Conservation (phyloP, 208 protist species). For the Leishmania mexicana region DNA sequence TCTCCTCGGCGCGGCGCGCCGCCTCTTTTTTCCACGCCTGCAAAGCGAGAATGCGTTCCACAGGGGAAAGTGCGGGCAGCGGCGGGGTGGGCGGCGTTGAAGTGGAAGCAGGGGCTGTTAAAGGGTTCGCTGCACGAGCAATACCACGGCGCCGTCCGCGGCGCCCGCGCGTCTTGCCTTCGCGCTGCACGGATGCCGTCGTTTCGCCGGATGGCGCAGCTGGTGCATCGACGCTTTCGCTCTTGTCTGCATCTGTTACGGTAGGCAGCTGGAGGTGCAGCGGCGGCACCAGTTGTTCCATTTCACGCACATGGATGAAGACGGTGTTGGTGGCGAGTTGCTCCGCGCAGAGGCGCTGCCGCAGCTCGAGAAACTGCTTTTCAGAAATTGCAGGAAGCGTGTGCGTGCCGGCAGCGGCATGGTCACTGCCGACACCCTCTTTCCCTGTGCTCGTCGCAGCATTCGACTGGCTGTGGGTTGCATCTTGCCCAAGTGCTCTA, state of each 20-base stretch:
- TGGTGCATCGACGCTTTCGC: background rate
- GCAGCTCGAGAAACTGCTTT: slow-evolving; percentile 37
- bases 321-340: slow-evolving; percentile 67
- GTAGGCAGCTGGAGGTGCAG: slow-evolving; percentile 39
- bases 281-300: slow-evolving; percentile 81
- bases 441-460: background rate
- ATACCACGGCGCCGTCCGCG: slow-evolving; percentile 15
- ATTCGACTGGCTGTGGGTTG: background rate
- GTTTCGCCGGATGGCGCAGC: background rate
- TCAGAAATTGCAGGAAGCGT: slow-evolving; percentile 14
- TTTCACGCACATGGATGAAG: slow-evolving; percentile 81
- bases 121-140: background rate
- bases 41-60: slow-evolving; percentile 66
- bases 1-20: slow-evolving; percentile 28
- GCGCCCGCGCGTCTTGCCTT: slow-evolving; percentile 15
- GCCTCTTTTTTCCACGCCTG: slow-evolving; percentile 65
- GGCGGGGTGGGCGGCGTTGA: background rate
- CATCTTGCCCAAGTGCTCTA: background rate
- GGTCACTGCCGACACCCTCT: background rate
- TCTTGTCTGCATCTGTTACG: background rate
- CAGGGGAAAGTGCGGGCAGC: slow-evolving; percentile 25
- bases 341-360: slow-evolving; percentile 65
- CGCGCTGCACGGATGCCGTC: background rate
- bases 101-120: background rate
- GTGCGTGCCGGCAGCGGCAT: background rate